Base-by-base conservation (phyloP, 1,139 yeast genomes). In the Saccharomyces hybrid region DNA sequence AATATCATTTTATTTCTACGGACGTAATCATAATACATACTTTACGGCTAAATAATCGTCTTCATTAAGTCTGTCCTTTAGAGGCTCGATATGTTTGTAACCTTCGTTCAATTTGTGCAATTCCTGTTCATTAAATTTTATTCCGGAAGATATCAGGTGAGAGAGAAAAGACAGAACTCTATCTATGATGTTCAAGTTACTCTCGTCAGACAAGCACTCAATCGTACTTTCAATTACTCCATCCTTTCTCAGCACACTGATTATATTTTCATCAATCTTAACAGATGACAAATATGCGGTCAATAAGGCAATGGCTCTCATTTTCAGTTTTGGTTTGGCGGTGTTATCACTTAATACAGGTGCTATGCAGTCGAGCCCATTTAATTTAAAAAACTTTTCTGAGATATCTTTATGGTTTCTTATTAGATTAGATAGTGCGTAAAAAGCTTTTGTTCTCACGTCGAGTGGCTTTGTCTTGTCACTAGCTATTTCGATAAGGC, bases 381-480 rank as follows among this genome's bases (percentile, higher is more conserved):
- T 69, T 8, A 71, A 63, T 46, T 74, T 69, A 48, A 75, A 79
- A 64, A 93, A 91, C 55, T 72, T 67, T 7, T 72, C 69, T 59
- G 82, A 83, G 1, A 83, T 85, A 0, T 71, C 73, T 31, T 74
- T 71, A 64, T 82, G 84, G 71, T 93, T 91, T 64, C 96, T 80
- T n/a, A 90, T 70, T 27, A 83, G 74, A 49, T 85, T 82, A 2
- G 95, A 81, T 27, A 93, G 71, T 0, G 97, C 96, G 66, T 85
- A 88, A 32, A 90, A 67, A 0, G 89, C 81, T 68, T 91, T 91
- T 50, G 77, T 69, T 59, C 76, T 75, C 50, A 83, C 76, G 3
- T 75, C 73, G 2, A 68, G 66, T 49, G 57, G 62, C 65, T 68
- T 64, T 11, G 67, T 65, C 1, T 61, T 53, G 38, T 62, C 58